These are phyloP conservation scores for Fusarium nodosum DNA, from an alignment of 2,329 filamentous ascomycete genomes.

Conservation along the genomic window DNA sequence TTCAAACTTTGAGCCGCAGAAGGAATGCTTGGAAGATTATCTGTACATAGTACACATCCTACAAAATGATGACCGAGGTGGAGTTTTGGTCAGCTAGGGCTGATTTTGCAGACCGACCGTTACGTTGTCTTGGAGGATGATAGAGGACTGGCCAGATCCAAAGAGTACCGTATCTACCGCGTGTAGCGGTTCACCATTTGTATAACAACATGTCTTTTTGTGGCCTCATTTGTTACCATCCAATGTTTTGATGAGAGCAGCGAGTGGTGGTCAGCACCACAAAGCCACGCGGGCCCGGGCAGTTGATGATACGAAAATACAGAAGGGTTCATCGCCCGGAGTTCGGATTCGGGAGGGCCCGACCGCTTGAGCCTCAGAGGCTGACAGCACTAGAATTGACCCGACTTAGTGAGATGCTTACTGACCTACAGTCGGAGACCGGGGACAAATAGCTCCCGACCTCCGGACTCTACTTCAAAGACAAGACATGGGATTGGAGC, in stretches of 20 bases:
- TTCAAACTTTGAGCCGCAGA: background rate
- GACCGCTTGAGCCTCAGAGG: constrained; percentile 5
- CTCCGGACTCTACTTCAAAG: constrained; percentile 6
- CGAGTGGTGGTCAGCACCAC: constrained; percentile 2
- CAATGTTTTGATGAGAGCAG: background rate
- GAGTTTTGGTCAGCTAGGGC: background rate
- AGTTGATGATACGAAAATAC: constrained; percentile 23
- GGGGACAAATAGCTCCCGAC: constrained; percentile 19
- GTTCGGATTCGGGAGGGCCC: constrained; percentile 24
- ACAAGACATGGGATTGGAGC: background rate
- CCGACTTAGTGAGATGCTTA: background rate
- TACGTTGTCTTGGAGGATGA: background rate
- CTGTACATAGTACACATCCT: background rate
- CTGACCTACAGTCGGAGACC: constrained; percentile 13
- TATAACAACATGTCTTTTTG: background rate
- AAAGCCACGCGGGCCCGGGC: background rate
- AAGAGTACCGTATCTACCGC: background rate
- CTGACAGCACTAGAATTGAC: background rate
- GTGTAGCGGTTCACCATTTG: background rate
- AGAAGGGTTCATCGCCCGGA: constrained; percentile 9
- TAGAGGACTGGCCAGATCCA: background rate
- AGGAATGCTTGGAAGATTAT: background rate
- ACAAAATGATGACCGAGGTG: background rate
- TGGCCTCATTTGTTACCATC: background rate
- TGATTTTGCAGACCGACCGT: background rate